Percentiles rank a stretch among this genome's conserved stretches.
Evolutionary conservation across 1,284 basidiomycete genomes (phyloP).

Genomic region (Ustilago bromivora): DNA sequence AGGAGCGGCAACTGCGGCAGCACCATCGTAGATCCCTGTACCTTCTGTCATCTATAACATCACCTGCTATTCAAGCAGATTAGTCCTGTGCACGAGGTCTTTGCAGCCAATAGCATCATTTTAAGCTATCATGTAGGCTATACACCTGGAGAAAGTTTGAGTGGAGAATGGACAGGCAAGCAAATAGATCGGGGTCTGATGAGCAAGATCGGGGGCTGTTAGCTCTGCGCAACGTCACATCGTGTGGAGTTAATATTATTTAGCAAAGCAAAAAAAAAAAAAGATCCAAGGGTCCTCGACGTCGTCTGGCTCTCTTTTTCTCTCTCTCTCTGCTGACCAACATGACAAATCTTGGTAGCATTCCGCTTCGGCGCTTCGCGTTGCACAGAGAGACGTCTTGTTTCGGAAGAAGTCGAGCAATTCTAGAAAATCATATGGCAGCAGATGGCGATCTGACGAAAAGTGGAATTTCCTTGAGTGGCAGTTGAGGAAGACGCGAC

Average conservation of each 20-base stretch:
- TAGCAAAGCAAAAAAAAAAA: conserved; percentile 7
- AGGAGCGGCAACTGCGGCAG: conserved; percentile 18
- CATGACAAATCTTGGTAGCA: background rate
- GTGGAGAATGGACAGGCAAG: background rate
- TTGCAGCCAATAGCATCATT: background rate
- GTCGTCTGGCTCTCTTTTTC: background rate
- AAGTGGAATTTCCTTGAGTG: conserved; percentile 9
- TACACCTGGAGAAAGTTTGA: no score
- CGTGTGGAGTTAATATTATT: conserved; percentile 18
- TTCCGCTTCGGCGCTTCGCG: background rate
- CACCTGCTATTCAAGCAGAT: background rate
- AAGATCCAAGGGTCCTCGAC: conserved; percentile 14
- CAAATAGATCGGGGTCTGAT: background rate
- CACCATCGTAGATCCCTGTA: conserved; percentile 4
- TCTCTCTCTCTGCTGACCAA: conserved; percentile 38
- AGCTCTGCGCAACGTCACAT: conserved; percentile 3
- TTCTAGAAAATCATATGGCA: background rate
- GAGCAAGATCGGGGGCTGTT: conserved; percentile 7
- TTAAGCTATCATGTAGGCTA: background rate
- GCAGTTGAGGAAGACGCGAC: no score
- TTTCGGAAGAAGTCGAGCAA: conserved; percentile 16
- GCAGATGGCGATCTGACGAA: conserved; percentile 16
- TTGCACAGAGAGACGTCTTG: background rate
- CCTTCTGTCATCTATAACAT: background rate
- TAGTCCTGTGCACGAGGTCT: background rate